A percentile compares a stretch with the other conserved stretches of the same genome.
Evolutionary conservation across 306 rosid species (phyloP).

Genomic region (Gastrolobium villosum): DNA sequence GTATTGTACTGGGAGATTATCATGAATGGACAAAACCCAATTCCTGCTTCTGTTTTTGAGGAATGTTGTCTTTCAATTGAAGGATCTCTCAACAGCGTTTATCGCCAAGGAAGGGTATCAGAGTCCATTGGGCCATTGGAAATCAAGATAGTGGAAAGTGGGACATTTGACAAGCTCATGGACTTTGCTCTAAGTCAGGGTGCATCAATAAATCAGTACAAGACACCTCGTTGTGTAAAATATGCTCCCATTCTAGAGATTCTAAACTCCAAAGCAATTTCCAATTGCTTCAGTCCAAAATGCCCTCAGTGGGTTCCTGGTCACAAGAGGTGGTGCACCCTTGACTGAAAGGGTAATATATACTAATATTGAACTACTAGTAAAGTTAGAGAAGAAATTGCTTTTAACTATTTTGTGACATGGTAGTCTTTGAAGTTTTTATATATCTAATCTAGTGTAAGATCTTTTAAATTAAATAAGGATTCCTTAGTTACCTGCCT

Average conservation of each 20-base stretch:
- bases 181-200: slow-evolving; percentile 65
- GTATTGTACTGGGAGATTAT: slow-evolving; percentile 73
- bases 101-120: slow-evolving; percentile 65
- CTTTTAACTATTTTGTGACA: slow-evolving; percentile 25
- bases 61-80: slow-evolving; percentile 63
- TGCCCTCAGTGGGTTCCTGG: slow-evolving; percentile 68
- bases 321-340: slow-evolving; percentile 50
- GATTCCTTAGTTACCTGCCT: neutral
- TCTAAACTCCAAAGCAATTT: slow-evolving; percentile 53
- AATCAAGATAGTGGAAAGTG: slow-evolving; percentile 63
- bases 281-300: slow-evolving; percentile 57
- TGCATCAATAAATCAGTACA: slow-evolving; percentile 76
- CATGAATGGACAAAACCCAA: slow-evolving; percentile 23
- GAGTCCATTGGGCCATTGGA: slow-evolving; percentile 72
- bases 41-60: slow-evolving; percentile 58
- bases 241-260: slow-evolving; percentile 56
- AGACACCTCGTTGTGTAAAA: slow-evolving; percentile 68
- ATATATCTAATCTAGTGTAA: slow-evolving; percentile 12
- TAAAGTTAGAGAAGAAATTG: neutral
- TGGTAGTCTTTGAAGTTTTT: slow-evolving; percentile 22
- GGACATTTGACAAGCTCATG: slow-evolving; percentile 72
- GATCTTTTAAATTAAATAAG: slow-evolving; percentile 1
- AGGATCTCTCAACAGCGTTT: slow-evolving; percentile 61
- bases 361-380: neutral
- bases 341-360: neutral